These are phyloP conservation scores for Xylariomycetidae sp. DNA, from an alignment of 2,329 filamentous ascomycete species.

Conservation along the genomic window DNA sequence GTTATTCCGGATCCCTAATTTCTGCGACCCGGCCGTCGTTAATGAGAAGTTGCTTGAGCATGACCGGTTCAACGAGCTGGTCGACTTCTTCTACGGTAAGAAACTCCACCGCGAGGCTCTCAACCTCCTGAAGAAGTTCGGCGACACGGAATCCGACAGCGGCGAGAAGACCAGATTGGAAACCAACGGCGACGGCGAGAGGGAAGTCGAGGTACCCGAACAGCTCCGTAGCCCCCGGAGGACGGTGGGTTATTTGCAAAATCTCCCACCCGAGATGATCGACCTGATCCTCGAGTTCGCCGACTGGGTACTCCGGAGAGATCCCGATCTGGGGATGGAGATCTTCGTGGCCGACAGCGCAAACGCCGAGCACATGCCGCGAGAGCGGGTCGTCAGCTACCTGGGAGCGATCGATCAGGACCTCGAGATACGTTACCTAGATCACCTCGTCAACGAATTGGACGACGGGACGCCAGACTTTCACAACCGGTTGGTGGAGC, in stretches of 20 bases:
- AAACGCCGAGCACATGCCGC: slow-evolving; percentile 85
- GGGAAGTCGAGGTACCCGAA: slow-evolving; percentile 26
- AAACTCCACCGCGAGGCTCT: slow-evolving; percentile 85
- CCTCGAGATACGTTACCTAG: slow-evolving; percentile 77
- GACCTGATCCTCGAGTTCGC: slow-evolving; percentile 90
- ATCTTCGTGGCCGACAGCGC: slow-evolving; percentile 90
- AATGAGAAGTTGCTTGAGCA: slow-evolving; percentile 88
- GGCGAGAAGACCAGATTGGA: slow-evolving; percentile 35
- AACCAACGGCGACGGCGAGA: slow-evolving; percentile 19
- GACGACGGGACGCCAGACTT: slow-evolving; percentile 81
- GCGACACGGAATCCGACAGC: slow-evolving; percentile 33
- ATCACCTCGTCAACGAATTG: slow-evolving; percentile 85
- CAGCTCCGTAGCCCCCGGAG: slow-evolving; percentile 73
- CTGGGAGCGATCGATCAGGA: slow-evolving; percentile 63
- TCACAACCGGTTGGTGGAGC: slow-evolving; percentile 76
- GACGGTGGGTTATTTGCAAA: slow-evolving; percentile 87
- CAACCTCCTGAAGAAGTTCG: slow-evolving; percentile 77
- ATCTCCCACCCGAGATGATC: slow-evolving; percentile 78
- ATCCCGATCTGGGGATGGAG: slow-evolving; percentile 79
- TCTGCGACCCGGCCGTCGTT: slow-evolving; percentile 92
- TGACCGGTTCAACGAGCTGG: slow-evolving; percentile 83
- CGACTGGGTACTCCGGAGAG: slow-evolving; percentile 74
- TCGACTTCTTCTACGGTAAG: slow-evolving; percentile 98
- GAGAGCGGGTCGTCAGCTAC: slow-evolving; percentile 70
- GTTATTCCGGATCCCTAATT: slow-evolving; percentile 92